A percentile compares a stretch with the other conserved stretches of the same genome.
phyloP scores from a whole-genome alignment of 179 eudicot species.

The Actinidia arguta region DNA sequence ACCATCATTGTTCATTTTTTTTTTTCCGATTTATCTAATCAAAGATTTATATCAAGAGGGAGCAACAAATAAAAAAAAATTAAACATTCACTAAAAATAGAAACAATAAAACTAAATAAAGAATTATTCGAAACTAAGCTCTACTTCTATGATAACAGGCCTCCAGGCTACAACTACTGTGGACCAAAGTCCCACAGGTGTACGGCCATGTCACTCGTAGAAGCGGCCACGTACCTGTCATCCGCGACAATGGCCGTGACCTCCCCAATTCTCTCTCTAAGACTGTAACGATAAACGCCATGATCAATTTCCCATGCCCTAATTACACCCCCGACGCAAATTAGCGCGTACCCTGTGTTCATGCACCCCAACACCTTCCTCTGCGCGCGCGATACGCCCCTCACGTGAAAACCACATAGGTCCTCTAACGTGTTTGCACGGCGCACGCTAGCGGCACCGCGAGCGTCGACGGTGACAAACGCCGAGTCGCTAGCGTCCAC shows the following conservation, averaged over 20 bases:
- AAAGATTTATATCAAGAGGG: too few species aligned
- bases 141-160: too few species aligned
- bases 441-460: conserved; percentile 68
- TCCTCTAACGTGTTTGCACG: conserved; percentile 45
- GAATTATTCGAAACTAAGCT: too few species aligned
- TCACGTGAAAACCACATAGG: conserved; percentile 48
- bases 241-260: conserved; percentile 53
- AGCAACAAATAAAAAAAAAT: too few species aligned
- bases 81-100: too few species aligned
- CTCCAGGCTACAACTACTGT: conserved; percentile 15
- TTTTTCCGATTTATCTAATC: too few species aligned
- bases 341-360: conserved; percentile 66
- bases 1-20: too few species aligned
- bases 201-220: conserved; percentile 44
- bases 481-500: conserved; percentile 45
- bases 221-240: conserved; percentile 66
- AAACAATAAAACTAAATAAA: too few species aligned
- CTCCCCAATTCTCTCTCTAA: conserved; percentile 68
- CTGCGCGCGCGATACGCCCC: conserved; percentile 39
- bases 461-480: conserved; percentile 43
- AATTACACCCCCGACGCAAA: conserved; percentile 57
- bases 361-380: conserved; percentile 66
- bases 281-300: conserved; percentile 55
- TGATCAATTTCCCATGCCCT: conserved; percentile 72
- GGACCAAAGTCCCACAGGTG: conserved; percentile 83